Conservation (phyloP, 2,329 filamentous ascomycete genomes). For the Stagonosporopsis rhizophila region DNA sequence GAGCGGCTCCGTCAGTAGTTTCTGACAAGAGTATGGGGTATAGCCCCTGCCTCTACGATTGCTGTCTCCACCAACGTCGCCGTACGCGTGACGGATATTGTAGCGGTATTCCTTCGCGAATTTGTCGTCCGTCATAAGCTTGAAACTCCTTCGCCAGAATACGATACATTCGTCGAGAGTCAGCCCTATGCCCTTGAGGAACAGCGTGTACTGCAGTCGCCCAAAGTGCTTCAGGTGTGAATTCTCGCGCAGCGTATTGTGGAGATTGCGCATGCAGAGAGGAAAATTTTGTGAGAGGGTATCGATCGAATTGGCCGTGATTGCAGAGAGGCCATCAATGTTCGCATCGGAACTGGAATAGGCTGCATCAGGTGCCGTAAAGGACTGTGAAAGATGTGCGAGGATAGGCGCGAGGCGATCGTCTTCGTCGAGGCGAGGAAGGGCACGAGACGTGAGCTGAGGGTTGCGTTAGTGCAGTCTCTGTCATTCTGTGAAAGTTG, state of each 20-base stretch:
- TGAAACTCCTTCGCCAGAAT: conserved; percentile 91
- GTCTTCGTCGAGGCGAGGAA: conserved; percentile 94
- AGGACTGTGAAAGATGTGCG: conserved; percentile 90
- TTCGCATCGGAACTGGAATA: conserved; percentile 75
- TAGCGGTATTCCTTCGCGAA: conserved; percentile 99
- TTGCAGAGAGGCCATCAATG: conserved; percentile 77
- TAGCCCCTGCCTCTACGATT: conserved; percentile 89
- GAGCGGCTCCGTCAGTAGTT: conserved; percentile 87
- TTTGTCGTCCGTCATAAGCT: conserved; percentile 85
- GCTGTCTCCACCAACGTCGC: conserved; percentile 90
- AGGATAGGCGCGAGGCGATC: conserved; percentile 82
- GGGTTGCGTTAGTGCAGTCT: conserved; percentile 6
- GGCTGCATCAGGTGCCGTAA: conserved; percentile 85
- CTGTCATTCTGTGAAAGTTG: neutral
- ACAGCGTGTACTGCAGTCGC: conserved; percentile 92
- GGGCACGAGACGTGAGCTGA: conserved; percentile 84
- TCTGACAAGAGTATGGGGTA: conserved; percentile 91
- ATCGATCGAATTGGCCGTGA: conserved; percentile 70
- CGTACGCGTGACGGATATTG: conserved; percentile 94
- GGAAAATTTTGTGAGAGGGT: conserved; percentile 80
- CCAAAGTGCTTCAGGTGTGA: conserved; percentile 92
- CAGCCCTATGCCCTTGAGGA: conserved; percentile 94
- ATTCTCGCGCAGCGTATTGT: conserved; percentile 83
- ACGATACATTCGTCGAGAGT: conserved; percentile 88
- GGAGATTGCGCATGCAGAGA: conserved; percentile 92